Conservation (phyloP, 345 rosid species). For the Limnanthes douglasii region DNA sequence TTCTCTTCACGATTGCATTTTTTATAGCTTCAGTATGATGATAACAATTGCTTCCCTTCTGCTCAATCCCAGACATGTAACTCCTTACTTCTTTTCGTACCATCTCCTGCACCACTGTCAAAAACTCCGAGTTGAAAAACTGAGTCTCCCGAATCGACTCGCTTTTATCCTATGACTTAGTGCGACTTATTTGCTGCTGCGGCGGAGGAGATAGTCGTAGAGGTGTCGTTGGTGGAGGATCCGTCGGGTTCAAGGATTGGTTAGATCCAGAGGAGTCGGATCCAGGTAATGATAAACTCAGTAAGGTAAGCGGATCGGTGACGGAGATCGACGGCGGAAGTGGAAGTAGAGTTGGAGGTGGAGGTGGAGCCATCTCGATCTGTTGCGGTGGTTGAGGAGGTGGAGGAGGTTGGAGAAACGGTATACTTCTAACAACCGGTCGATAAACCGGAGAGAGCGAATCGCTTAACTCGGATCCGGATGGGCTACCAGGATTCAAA, state of each 20-base stretch:
- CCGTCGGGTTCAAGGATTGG: slow-evolving; percentile 8
- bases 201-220: neutral
- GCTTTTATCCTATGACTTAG: too few relatives aligned
- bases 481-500: slow-evolving; percentile 44
- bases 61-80: slow-evolving; percentile 50
- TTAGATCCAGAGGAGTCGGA: slow-evolving; percentile 15
- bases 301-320: slow-evolving; percentile 35
- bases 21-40: slow-evolving; percentile 37
- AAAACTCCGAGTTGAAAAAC: slow-evolving; percentile 45
- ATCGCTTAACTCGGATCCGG: slow-evolving; percentile 61
- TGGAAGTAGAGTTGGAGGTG: too few relatives aligned
- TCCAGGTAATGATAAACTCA: slow-evolving; percentile 62
- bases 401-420: too few relatives aligned
- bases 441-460: slow-evolving; percentile 33
- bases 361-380: too few relatives aligned
- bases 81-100: slow-evolving; percentile 51
- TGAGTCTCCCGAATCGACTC: slow-evolving; percentile 31
- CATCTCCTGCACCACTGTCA: slow-evolving; percentile 63
- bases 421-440: slow-evolving; percentile 21
- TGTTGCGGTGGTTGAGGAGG: too few relatives aligned
- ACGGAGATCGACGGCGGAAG: slow-evolving; percentile 16
- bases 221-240: slow-evolving; percentile 2
- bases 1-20: slow-evolving; percentile 52
- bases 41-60: slow-evolving; percentile 26
- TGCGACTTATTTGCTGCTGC: neutral